Conservation (phyloP, 2,329 filamentous ascomycete species). For the Fusarium coicis region DNA sequence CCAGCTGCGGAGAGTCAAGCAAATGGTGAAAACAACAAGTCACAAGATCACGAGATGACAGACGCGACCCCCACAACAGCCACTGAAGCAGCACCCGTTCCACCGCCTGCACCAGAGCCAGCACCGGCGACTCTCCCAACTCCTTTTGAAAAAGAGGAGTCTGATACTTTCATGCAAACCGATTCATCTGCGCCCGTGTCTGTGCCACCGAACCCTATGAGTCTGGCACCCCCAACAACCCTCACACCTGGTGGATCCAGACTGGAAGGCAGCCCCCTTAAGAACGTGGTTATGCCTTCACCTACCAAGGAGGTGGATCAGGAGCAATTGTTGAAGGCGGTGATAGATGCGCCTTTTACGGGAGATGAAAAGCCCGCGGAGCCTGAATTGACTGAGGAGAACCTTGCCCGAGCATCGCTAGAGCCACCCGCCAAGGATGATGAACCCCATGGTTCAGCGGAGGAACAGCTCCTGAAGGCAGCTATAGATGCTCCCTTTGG, state of each 20-base stretch:
- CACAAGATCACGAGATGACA: slow-evolving; percentile 52
- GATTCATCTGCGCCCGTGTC: slow-evolving; percentile 37
- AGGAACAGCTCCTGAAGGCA: slow-evolving; percentile 16
- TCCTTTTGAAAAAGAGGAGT: slow-evolving; percentile 33
- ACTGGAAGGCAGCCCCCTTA: slow-evolving; percentile 63
- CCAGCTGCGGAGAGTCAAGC: slow-evolving; percentile 42
- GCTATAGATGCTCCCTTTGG: slow-evolving; percentile 29
- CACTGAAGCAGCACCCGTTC: slow-evolving; percentile 28
- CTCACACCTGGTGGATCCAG: slow-evolving; percentile 47
- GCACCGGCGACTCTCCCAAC: not conserved
- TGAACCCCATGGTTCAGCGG: slow-evolving; percentile 2
- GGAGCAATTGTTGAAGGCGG: slow-evolving; percentile 12
- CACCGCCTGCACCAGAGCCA: slow-evolving; percentile 6
- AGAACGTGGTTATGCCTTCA: slow-evolving; percentile 61
- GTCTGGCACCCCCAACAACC: slow-evolving; percentile 45
- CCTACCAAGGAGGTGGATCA: slow-evolving; percentile 51
- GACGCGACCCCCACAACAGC: slow-evolving; percentile 48
- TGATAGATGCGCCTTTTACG: not conserved
- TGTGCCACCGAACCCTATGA: slow-evolving; percentile 45
- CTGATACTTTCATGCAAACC: slow-evolving; percentile 43
- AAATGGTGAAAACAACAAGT: slow-evolving; percentile 46
- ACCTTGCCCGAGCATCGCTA: not conserved
- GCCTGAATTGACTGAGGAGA: slow-evolving; percentile 15
- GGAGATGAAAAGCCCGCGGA: not conserved
- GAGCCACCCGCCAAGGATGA: slow-evolving; percentile 11